Conservation (phyloP, 768 basidiomycete species). For the Leccinum arenicola region DNA sequence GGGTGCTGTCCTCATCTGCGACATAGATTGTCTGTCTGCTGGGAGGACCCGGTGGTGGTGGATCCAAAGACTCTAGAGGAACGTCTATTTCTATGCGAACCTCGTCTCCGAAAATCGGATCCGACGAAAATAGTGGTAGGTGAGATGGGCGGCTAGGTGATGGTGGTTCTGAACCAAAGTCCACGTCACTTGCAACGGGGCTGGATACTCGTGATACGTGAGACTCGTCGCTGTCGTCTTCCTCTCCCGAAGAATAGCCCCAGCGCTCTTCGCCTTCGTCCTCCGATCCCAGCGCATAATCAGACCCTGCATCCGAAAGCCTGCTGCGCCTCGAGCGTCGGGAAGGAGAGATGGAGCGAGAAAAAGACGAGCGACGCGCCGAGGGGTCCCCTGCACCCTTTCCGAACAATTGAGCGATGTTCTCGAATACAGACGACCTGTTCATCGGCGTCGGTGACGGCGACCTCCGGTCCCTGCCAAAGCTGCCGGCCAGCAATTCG, state of each 20-base stretch:
- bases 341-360: conserved; percentile 50
- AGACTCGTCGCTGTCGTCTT: conserved; percentile 46
- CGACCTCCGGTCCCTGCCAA: conserved; percentile 32
- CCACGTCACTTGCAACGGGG: conserved; percentile 52
- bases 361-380: conserved; percentile 52
- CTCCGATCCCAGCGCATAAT: conserved; percentile 48
- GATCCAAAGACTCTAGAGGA: conserved; percentile 55
- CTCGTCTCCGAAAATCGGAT: conserved; percentile 83
- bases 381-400: conserved; percentile 42
- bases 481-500: conserved; percentile 29
- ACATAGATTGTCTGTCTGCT: conserved; percentile 85
- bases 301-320: conserved; percentile 46
- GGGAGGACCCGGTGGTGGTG: conserved; percentile 79
- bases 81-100: conserved; percentile 79
- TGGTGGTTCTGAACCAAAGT: conserved; percentile 69
- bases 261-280: conserved; percentile 74
- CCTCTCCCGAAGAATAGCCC: conserved; percentile 91
- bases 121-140: conserved; percentile 67
- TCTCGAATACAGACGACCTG: conserved; percentile 53
- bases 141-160: conserved; percentile 45
- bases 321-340: conserved; percentile 48
- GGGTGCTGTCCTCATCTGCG: conserved; percentile 83
- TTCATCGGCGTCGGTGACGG: conserved; percentile 37
- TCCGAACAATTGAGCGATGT: conserved; percentile 66
- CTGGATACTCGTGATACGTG: conserved; percentile 18